Base-by-base conservation (phyloP, 208 protist genomes). In the Phytomonas francai region DNA sequence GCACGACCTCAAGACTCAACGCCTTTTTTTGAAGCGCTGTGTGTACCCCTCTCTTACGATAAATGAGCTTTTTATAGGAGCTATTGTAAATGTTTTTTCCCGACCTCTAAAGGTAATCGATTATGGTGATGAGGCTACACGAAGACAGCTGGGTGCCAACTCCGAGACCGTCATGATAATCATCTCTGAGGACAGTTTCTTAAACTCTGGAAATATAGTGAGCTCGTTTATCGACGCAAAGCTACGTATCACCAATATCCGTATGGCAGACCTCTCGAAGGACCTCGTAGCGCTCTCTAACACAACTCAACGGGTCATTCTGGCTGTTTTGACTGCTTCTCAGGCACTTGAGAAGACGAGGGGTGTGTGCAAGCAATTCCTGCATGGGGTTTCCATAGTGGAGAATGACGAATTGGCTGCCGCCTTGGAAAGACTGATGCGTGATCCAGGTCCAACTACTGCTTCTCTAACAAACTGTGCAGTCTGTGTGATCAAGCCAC, bases 401-500 rank as follows among this genome's bases (percentile, higher is more conserved):
- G 74, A 85, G 64, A 61, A 72, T 11, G 57, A 29, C 27, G 86
- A 84, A 36, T 63, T 63, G 59, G 19, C n/a, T n/a, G 59, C 59
- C 6, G 22, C 19, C 54, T 63, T 63, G 32, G 59, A 63, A 22
- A 19, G 36, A 63, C 34, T 36, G 59, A 34, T 79, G 39, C 81
- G 86, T 45, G 78, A 82, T 31, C 70, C 90, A 28, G 80, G 83
- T 33, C 79, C 82, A 72, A 89, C 88, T 7, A 95, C 88, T 25
- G 96, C 96, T 34, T 58, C 67, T 22, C 78, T 97, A 69, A 76
- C 81, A 58, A 89, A 97, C 77, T 98, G 90, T 71, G 92, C 96
- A 19, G 77, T 98, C 68, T 95, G 89, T 68, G 85, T 98, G n/a
- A 88, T 98, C 71, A 98, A 98, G 71, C 97, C 97, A 11, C 96